Base-by-base conservation (phyloP, 2,329 filamentous ascomycete genomes). In the Exutisphaerella laricina region DNA sequence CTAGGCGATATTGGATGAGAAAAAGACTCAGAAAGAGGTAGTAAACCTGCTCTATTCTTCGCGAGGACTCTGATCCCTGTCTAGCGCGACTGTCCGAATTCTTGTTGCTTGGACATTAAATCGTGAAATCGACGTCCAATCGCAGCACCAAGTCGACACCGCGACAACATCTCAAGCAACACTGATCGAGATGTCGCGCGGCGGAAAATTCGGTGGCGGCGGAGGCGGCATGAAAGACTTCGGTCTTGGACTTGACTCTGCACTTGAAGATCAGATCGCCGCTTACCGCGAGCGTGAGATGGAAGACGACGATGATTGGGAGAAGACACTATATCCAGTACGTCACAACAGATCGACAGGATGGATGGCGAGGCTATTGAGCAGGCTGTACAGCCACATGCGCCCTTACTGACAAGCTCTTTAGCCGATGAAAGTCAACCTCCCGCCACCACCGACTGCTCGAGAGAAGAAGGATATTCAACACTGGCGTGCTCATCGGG, bases 321-420 rank as follows among this genome's bases (percentile, higher is more conserved):
- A 21, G 16, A 54, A 48, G 37, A 47, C 39, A 17, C 40, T 55
- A 6, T 55, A 48, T 16, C 53, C 53, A 13, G 50, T 54, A 38
- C 23, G 47, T 39, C 10, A n/a, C 34, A 31, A 6, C 7, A 2
- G 13, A 10, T 3, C 9, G 13, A 9, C 30, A 4, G 2, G 9
- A n/a, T 4, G 4, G 6, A 3, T 9, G 9, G 13, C 30, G n/a
- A n/a, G n/a, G n/a, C n/a, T n/a, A n/a, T n/a, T n/a, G n/a, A n/a
- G n/a, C n/a, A n/a, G n/a, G n/a, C n/a, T n/a, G n/a, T n/a, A n/a
- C n/a, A n/a, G n/a, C n/a, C n/a, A n/a, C n/a, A n/a, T n/a, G n/a
- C n/a, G n/a, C n/a, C n/a, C n/a, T n/a, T n/a, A n/a, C n/a, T n/a
- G n/a, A n/a, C n/a, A n/a, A n/a, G n/a, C n/a, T n/a, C n/a, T 29